Evolutionary conservation across 2,329 filamentous ascomycete genomes (phyloP).

Genomic region (Fusarium domesticum): DNA sequence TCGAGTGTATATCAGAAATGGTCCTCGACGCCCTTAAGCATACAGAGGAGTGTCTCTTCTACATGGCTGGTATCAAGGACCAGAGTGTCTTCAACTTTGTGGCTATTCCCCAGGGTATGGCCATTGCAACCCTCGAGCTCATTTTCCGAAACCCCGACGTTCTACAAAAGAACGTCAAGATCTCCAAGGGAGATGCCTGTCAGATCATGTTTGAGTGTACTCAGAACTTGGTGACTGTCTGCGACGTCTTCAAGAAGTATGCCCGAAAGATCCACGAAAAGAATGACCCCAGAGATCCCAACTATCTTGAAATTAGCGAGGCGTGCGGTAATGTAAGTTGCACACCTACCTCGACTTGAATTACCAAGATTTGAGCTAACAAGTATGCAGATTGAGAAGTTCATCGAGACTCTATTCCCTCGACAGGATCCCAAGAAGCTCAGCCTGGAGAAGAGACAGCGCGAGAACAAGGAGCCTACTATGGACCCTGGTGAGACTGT

Average conservation of each 20-base stretch:
- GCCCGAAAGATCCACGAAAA: constrained; percentile 81
- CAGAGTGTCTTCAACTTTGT: constrained; percentile 99
- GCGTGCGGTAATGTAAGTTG: constrained; percentile 73
- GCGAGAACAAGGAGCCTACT: constrained; percentile 40
- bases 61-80: constrained; percentile 90
- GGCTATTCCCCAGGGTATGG: constrained; percentile 95
- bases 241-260: constrained; percentile 77
- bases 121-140: constrained; percentile 87
- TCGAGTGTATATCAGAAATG: constrained; percentile 91
- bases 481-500: constrained; percentile 58
- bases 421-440: constrained; percentile 68
- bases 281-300: constrained; percentile 90
- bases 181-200: constrained; percentile 92
- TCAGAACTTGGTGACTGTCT: constrained; percentile 80
- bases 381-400: constrained; percentile 73
- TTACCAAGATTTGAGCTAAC: constrained; percentile 14
- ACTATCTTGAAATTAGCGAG: constrained; percentile 87
- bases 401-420: constrained; percentile 92
- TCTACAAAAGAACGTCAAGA: constrained; percentile 88
- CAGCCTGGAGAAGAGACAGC: constrained; percentile 39
- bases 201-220: constrained; percentile 88
- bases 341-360: accelerated
- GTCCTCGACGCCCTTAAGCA: constrained; percentile 84
- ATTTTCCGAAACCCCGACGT: constrained; percentile 89
- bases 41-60: constrained; percentile 92